These are phyloP conservation scores for Rhamnella rubrinervis DNA, from an alignment of 331 rosid genomes.

Conservation along the genomic window DNA sequence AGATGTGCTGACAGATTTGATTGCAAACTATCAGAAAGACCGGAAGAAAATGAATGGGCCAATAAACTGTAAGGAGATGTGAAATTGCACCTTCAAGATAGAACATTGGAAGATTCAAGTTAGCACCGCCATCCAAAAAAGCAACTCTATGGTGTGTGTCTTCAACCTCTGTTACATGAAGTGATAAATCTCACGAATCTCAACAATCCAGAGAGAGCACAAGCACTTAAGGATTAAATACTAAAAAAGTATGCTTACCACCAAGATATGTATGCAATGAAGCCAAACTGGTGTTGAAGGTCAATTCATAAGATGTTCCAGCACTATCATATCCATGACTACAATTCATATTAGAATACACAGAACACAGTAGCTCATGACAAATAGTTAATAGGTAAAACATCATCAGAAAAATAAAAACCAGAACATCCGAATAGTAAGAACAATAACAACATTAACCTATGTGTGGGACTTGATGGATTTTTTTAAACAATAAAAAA, in stretches of 20 bases:
- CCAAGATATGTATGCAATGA: conserved; percentile 89
- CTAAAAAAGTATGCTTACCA: conserved; percentile 44
- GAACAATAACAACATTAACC: too few relatives aligned
- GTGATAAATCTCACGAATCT: background rate
- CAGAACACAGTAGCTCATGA: conserved; percentile 10
- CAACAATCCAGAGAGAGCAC: background rate
- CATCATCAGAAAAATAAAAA: background rate
- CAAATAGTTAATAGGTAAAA: background rate
- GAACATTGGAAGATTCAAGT: conserved; percentile 69
- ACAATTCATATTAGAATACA: conserved; percentile 24
- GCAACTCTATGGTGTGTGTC: conserved; percentile 79
- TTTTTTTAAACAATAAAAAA: background rate
- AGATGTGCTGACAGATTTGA: background rate
- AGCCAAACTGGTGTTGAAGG: conserved; percentile 62
- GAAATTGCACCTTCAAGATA: conserved; percentile 64
- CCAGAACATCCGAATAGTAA: background rate
- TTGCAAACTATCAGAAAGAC: background rate
- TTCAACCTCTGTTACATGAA: conserved; percentile 72
- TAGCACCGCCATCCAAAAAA: conserved; percentile 78
- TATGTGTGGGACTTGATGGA: too few relatives aligned
- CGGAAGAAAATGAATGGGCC: background rate
- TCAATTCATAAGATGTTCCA: conserved; percentile 42
- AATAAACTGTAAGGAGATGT: background rate
- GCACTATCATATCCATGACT: conserved; percentile 31
- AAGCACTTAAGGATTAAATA: background rate